Evolutionary conservation across 495 filamentous ascomycete species (phyloP).

Genomic region (Podospora comata): DNA sequence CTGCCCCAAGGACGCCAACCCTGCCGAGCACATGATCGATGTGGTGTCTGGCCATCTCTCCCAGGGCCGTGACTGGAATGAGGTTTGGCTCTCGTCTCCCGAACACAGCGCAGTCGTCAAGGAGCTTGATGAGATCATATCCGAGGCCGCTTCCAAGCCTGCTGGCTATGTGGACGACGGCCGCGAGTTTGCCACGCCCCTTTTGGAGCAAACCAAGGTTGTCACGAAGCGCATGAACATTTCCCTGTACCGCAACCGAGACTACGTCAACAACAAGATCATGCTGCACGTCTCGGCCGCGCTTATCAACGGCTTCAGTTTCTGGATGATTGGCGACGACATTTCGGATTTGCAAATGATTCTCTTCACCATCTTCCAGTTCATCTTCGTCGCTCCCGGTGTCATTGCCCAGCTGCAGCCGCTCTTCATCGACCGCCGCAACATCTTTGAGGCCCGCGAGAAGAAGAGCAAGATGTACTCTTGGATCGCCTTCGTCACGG

Average conservation of each 20-base stretch:
- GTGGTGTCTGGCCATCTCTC: constrained; percentile 60
- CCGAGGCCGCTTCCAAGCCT: constrained; percentile 30
- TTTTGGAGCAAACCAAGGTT: constrained; percentile 41
- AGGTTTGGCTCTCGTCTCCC: constrained; percentile 67
- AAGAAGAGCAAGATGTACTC: constrained; percentile 71
- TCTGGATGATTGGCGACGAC: constrained; percentile 62
- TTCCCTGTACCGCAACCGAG: constrained; percentile 69
- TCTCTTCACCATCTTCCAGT: constrained; percentile 71
- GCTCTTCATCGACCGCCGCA: constrained; percentile 63
- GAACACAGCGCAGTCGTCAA: constrained; percentile 59
- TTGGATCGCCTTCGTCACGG: constrained; percentile 57
- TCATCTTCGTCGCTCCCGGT: constrained; percentile 49
- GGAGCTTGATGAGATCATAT: constrained; percentile 61
- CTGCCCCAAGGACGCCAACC: constrained; percentile 63
- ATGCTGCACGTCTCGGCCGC: constrained; percentile 36
- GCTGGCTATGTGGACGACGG: constrained; percentile 31
- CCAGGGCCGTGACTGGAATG: constrained; percentile 70
- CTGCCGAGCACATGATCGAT: constrained; percentile 85
- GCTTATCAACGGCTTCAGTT: constrained; percentile 75
- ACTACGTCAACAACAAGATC: constrained; percentile 65
- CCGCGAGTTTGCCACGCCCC: constrained; percentile 29
- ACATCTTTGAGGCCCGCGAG: constrained; percentile 70
- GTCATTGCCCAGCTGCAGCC: constrained; percentile 62
- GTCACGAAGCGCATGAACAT: constrained; percentile 59
- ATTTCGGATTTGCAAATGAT: constrained; percentile 69